A percentile compares a stretch with the other conserved stretches of the same genome.
These are phyloP conservation scores for Trichophyton schoenleinii DNA, from an alignment of 2,329 filamentous ascomycete species.

Conservation along the genomic window DNA sequence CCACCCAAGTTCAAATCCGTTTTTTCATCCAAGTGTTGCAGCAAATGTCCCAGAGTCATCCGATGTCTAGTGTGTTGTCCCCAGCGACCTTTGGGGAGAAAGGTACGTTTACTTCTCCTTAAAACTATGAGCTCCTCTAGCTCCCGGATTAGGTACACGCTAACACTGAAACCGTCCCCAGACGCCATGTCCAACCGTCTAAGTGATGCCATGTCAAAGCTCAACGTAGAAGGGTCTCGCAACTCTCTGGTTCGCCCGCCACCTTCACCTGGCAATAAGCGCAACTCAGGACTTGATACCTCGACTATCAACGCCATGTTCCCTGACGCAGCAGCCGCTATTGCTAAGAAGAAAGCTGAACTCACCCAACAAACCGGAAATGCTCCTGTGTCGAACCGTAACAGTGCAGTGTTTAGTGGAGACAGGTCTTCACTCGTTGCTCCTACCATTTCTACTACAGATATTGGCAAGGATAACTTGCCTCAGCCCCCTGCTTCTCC, in stretches of 20 bases:
- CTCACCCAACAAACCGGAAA: conserved; percentile 92
- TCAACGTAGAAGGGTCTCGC: conserved; percentile 74
- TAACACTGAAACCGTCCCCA: conserved; percentile 28
- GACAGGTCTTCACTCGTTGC: conserved; percentile 62
- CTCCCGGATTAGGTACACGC: conserved; percentile 5
- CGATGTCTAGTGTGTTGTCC: conserved; percentile 89
- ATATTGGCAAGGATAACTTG: conserved; percentile 47
- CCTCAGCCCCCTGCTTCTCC: conserved; percentile 61
- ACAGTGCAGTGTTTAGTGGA: conserved; percentile 63
- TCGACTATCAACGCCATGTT: conserved; percentile 98
- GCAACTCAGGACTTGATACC: conserved; percentile 86
- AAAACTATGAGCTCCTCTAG: background rate
- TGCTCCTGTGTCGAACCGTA: conserved; percentile 79
- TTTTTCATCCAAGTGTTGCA: conserved; percentile 99
- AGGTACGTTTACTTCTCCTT: conserved; percentile 42
- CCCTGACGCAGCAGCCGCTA: conserved; percentile 93
- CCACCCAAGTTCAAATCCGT: conserved; percentile 94
- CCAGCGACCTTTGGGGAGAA: conserved; percentile 90
- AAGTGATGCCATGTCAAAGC: conserved; percentile 91
- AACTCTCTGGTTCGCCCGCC: conserved; percentile 76
- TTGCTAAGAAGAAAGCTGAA: conserved; percentile 94
- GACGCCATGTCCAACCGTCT: conserved; percentile 95
- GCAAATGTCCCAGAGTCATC: conserved; percentile 97
- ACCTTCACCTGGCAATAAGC: conserved; percentile 65
- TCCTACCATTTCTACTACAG: conserved; percentile 60